Percentiles rank a stretch among this genome's conserved stretches.
These are phyloP conservation scores for Oryza australiensis DNA, from an alignment of 176 grass and related monocot species.

Conservation along the genomic window DNA sequence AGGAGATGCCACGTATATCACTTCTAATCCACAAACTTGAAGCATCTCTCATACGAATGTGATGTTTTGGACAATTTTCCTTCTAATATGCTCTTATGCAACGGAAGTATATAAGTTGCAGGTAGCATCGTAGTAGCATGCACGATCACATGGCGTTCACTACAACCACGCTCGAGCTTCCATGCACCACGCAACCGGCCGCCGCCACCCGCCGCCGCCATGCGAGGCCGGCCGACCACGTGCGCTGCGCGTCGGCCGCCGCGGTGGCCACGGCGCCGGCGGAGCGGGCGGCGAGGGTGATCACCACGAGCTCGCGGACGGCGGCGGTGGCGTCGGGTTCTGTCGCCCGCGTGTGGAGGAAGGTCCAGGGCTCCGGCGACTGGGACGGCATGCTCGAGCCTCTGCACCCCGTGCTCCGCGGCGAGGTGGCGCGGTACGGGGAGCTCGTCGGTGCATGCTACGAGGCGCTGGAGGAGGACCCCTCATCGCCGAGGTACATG, in stretches of 20 bases:
- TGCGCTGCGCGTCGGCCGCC: not conserved
- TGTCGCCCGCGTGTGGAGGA: constrained; percentile 29
- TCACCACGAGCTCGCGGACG: not conserved
- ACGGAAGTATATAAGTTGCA: not conserved
- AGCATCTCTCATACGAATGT: too few relatives aligned
- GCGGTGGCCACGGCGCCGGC: not conserved
- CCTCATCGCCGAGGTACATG: constrained; percentile 40
- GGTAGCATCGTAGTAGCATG: not conserved
- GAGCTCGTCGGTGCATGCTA: constrained; percentile 61
- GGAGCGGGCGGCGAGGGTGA: too few relatives aligned
- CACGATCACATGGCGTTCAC: not conserved
- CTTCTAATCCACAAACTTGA: too few relatives aligned
- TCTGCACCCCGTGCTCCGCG: constrained; percentile 53
- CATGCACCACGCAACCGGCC: not conserved
- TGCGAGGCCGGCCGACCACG: not conserved
- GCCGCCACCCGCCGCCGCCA: not conserved
- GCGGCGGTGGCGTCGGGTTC: not conserved
- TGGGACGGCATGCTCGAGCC: constrained; percentile 52
- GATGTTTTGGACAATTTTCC: too few relatives aligned
- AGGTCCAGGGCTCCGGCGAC: constrained; percentile 55
- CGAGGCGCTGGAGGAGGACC: constrained; percentile 50
- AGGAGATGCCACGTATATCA: too few relatives aligned
- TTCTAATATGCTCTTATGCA: too few relatives aligned
- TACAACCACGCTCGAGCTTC: not conserved
- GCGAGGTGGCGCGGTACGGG: constrained; percentile 56